Conservation (phyloP, 2,329 filamentous ascomycete genomes). For the Dothideomycetes sp. region DNA sequence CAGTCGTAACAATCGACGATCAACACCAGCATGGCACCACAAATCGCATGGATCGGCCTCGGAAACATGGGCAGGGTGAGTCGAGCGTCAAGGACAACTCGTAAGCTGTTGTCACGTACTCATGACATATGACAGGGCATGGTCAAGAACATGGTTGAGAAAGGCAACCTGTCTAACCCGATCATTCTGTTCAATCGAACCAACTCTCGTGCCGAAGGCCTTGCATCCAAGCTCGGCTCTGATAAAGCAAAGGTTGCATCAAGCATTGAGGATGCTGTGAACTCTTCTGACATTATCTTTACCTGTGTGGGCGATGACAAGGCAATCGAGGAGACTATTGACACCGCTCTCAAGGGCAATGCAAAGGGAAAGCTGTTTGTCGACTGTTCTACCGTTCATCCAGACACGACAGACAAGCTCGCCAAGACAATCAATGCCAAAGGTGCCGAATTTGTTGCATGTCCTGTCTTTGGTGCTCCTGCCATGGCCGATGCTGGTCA, state of each 20-base stretch:
- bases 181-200: slow-evolving; percentile 78
- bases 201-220: slow-evolving; percentile 52
- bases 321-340: slow-evolving; percentile 56
- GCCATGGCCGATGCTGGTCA: slow-evolving; percentile 61
- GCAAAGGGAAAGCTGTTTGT: slow-evolving; percentile 67
- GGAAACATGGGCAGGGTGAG: slow-evolving; percentile 76
- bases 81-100: no score
- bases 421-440: slow-evolving; percentile 48
- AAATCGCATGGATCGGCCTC: slow-evolving; percentile 69
- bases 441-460: slow-evolving; percentile 67
- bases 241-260: slow-evolving; percentile 56
- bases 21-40: slow-evolving; percentile 34
- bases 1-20: not conserved
- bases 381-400: slow-evolving; percentile 82
- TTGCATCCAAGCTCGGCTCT: slow-evolving; percentile 50
- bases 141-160: slow-evolving; percentile 73
- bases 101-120: not conserved
- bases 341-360: slow-evolving; percentile 43
- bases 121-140: slow-evolving; percentile 53
- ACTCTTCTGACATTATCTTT: slow-evolving; percentile 69
- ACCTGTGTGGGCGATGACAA: slow-evolving; percentile 71
- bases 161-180: slow-evolving; percentile 61
- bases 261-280: slow-evolving; percentile 56
- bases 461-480: slow-evolving; percentile 64
- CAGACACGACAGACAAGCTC: slow-evolving; percentile 63